A percentile compares a stretch with the other conserved stretches of the same genome.
Evolutionary conservation across 75 land plant species (phyloP).

Genomic region (Pinus albicaulis): DNA sequence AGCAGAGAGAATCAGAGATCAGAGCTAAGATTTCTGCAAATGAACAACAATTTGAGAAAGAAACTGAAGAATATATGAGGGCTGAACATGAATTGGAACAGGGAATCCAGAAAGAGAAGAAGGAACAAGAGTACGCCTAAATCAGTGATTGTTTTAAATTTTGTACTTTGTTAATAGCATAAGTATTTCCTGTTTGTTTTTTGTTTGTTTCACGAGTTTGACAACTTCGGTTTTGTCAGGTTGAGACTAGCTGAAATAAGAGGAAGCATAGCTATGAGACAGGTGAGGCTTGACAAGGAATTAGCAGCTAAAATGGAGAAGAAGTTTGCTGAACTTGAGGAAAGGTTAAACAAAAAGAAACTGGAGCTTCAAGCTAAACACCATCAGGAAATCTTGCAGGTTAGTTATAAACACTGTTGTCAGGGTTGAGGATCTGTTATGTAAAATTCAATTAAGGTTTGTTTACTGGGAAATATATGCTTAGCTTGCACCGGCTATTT

Average conservation of each 20-base stretch:
- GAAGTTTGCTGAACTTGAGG: conserved; percentile 1
- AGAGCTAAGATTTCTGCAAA: conserved; percentile 1
- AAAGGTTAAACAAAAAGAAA: conserved; percentile 7
- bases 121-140: background rate
- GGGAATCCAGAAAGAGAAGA: conserved; percentile 5
- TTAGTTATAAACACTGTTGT: background rate
- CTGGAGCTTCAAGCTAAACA: conserved; percentile 7
- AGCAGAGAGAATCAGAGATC: conserved; percentile 1
- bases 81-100: conserved; percentile 3
- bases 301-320: conserved; percentile 10
- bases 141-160: background rate
- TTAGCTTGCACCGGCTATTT: background rate
- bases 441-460: background rate
- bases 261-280: background rate
- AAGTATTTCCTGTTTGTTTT: background rate
- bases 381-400: background rate
- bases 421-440: background rate
- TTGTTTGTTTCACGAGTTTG: background rate
- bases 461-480: background rate
- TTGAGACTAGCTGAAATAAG: background rate
- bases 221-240: background rate
- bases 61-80: conserved; percentile 11
- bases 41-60: conserved; percentile 7
- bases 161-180: background rate
- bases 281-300: background rate